These are phyloP conservation scores for Fusarium miscanthi DNA, from an alignment of 2,329 filamentous ascomycete species.

Conservation along the genomic window DNA sequence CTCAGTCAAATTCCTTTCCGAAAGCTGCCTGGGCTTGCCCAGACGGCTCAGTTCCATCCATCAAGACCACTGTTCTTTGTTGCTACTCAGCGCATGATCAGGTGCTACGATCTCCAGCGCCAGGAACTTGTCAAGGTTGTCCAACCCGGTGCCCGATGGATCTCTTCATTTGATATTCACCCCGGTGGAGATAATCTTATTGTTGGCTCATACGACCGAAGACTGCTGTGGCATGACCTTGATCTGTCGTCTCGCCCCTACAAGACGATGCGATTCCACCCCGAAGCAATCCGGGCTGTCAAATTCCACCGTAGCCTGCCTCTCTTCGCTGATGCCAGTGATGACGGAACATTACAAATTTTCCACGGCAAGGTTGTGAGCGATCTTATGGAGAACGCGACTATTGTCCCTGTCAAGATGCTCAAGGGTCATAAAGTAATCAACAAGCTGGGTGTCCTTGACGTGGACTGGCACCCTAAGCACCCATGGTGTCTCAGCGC, in stretches of 20 bases:
- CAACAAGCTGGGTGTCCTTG: slow-evolving; percentile 88
- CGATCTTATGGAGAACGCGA: slow-evolving; percentile 95
- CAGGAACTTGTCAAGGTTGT: slow-evolving; percentile 94
- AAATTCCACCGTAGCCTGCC: slow-evolving; percentile 86
- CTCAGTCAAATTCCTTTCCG: slow-evolving; percentile 95
- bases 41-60: slow-evolving; percentile 94
- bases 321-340: slow-evolving; percentile 93
- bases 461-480: slow-evolving; percentile 93
- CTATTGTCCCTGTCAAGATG: slow-evolving; percentile 95
- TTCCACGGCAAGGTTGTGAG: slow-evolving; percentile 97
- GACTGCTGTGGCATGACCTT: slow-evolving; percentile 95
- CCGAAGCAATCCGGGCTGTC: slow-evolving; percentile 89
- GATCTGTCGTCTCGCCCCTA: slow-evolving; percentile 91
- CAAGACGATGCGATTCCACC: slow-evolving; percentile 96
- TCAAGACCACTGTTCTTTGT: slow-evolving; percentile 94
- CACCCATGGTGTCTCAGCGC: slow-evolving; percentile 96
- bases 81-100: slow-evolving; percentile 91
- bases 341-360: slow-evolving; percentile 93
- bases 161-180: slow-evolving; percentile 93
- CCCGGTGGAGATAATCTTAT: slow-evolving; percentile 93
- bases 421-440: slow-evolving; percentile 89
- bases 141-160: slow-evolving; percentile 92
- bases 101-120: slow-evolving; percentile 91
- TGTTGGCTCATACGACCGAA: slow-evolving; percentile 92
- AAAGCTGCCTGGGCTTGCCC: slow-evolving; percentile 76